Conservation (phyloP, 352 stramenopile species). For the Globisporangium yorkense region DNA sequence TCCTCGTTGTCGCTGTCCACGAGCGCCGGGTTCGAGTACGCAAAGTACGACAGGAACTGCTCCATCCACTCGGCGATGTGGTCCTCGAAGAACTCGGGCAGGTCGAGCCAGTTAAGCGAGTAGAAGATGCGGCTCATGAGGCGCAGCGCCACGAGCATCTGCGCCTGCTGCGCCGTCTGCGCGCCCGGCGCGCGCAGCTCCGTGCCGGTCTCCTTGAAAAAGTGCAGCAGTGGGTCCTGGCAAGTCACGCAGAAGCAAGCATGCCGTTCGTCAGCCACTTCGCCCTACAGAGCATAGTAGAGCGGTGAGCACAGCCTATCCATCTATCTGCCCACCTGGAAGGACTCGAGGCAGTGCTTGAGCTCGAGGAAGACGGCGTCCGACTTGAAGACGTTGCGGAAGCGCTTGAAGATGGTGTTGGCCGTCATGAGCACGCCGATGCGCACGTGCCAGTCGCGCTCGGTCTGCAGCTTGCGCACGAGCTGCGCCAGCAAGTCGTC, state of each 20-base stretch:
- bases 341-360: slow-evolving; percentile 92
- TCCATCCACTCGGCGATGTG: slow-evolving; percentile 96
- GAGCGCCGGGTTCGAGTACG: slow-evolving; percentile 92
- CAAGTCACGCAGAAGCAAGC: neutral
- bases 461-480: slow-evolving; percentile 88
- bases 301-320: neutral
- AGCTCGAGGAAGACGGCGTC: slow-evolving; percentile 95
- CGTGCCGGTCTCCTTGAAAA: slow-evolving; percentile 69
- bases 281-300: neutral
- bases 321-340: slow-evolving; percentile 60
- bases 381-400: slow-evolving; percentile 94
- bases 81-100: slow-evolving; percentile 99
- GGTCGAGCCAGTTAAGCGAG: slow-evolving; percentile 97
- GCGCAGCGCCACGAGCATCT: slow-evolving; percentile 81
- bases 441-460: slow-evolving; percentile 89
- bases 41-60: slow-evolving; percentile 93
- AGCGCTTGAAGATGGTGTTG: slow-evolving; percentile 98
- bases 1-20: slow-evolving; percentile 91
- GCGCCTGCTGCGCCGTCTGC: slow-evolving; percentile 40
- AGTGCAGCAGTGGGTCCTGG: slow-evolving; percentile 58
- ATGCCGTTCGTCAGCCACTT: slow-evolving; percentile 5
- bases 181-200: slow-evolving; percentile 35
- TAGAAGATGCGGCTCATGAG: slow-evolving; percentile 97
- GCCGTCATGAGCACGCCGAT: slow-evolving; percentile 96
- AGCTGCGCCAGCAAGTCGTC: slow-evolving; percentile 92